Evolutionary conservation across 352 stramenopile species (phyloP).

Genomic region (Phytophthora foliorum): DNA sequence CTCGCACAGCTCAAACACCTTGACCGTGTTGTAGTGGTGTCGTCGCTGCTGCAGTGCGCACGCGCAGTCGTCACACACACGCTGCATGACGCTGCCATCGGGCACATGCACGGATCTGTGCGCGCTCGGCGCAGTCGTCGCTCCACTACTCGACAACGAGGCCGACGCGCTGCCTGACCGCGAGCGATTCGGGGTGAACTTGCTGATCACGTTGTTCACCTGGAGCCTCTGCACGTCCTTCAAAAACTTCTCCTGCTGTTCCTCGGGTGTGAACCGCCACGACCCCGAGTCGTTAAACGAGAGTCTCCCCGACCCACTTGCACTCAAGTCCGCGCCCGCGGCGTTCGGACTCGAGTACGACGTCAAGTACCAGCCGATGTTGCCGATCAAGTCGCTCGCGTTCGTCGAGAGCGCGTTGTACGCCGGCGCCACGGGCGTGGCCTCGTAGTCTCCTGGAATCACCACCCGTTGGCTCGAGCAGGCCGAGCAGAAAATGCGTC

Average conservation of each 20-base stretch:
- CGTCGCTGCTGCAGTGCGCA: slow-evolving; percentile 83
- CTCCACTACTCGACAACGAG: slow-evolving; percentile 31
- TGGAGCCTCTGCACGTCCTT: slow-evolving; percentile 80
- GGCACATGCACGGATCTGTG: slow-evolving; percentile 59
- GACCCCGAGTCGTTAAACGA: slow-evolving; percentile 39
- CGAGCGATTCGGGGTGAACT: slow-evolving; percentile 74
- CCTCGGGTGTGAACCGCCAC: slow-evolving; percentile 45
- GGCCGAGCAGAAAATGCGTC: slow-evolving; percentile 83
- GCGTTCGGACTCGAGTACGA: slow-evolving; percentile 57
- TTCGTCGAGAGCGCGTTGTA: slow-evolving; percentile 79
- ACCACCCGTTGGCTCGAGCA: slow-evolving; percentile 88
- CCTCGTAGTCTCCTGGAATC: slow-evolving; percentile 84
- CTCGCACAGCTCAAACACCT: slow-evolving; percentile 87
- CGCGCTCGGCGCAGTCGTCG: slow-evolving; percentile 40
- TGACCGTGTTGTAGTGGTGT: slow-evolving; percentile 89
- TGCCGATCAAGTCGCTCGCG: slow-evolving; percentile 80
- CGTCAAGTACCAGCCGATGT: slow-evolving; percentile 86
- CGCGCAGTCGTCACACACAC: slow-evolving; percentile 86
- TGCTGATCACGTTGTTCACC: slow-evolving; percentile 67
- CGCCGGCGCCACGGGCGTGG: slow-evolving; percentile 66
- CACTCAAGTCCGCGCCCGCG: slow-evolving; percentile 10
- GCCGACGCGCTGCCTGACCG: slow-evolving; percentile 36
- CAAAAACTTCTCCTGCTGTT: slow-evolving; percentile 73
- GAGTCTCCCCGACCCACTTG: slow-evolving; percentile 14
- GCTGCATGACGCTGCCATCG: slow-evolving; percentile 79